Evolutionary conservation across 1,139 yeast genomes (phyloP).

Genomic region (Magnusiomyces clavatus): DNA sequence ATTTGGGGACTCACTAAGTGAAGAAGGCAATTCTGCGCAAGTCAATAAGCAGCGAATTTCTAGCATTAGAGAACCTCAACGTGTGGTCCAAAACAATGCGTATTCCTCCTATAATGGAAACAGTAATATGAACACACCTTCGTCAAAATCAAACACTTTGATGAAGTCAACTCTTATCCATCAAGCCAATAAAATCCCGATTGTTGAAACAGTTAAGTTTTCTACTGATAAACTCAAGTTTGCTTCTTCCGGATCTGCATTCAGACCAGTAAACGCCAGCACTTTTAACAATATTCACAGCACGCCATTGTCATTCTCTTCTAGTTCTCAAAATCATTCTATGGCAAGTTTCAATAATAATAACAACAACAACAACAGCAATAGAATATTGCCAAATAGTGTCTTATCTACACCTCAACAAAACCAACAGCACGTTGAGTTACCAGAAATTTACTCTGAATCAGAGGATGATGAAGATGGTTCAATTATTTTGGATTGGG

Average conservation of each 20-base stretch:
- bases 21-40: background rate
- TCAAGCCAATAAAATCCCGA: conserved; percentile 18
- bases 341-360: too few species aligned
- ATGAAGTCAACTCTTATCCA: conserved; percentile 9
- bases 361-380: background rate
- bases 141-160: conserved; percentile 8
- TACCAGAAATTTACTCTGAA: conserved; percentile 44
- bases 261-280: conserved; percentile 16
- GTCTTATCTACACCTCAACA: conserved; percentile 2
- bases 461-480: conserved; percentile 52
- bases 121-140: conserved; percentile 1
- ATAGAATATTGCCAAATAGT: conserved; percentile 1
- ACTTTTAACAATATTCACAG: conserved; percentile 1
- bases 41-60: conserved; percentile 13
- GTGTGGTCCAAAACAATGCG: conserved; percentile 9
- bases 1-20: background rate
- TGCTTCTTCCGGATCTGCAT: conserved; percentile 18
- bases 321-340: background rate
- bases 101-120: conserved; percentile 6
- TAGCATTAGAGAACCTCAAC: conserved; percentile 11
- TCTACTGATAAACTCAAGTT: conserved; percentile 31
- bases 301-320: conserved; percentile 1
- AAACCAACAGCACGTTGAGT: conserved; percentile 21
- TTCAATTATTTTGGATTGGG: conserved; percentile 60
- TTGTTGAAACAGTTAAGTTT: conserved; percentile 32